Evolutionary conservation across 495 filamentous ascomycete species (phyloP).

Genomic region (Penicillium salamii): DNA sequence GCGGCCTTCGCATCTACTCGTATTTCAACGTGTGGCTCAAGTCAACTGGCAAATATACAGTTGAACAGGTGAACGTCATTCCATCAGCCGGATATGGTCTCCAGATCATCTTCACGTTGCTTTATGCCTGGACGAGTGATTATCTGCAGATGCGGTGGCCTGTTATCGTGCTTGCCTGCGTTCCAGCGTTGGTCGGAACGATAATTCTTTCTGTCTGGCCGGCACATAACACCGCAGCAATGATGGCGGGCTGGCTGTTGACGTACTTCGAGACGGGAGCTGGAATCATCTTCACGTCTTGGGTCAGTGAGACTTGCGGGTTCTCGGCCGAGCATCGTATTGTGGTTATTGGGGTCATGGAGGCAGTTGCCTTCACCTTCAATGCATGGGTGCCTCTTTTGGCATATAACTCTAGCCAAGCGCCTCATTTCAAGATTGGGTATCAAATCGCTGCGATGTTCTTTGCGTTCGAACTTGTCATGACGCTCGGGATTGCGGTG

Average conservation of each 20-base stretch:
- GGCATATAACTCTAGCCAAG: constrained; percentile 19
- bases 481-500: constrained; percentile 1
- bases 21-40: constrained; percentile 37
- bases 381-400: constrained; percentile 14
- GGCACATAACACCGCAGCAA: constrained; percentile 18
- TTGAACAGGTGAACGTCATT: constrained; percentile 40
- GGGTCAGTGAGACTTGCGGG: constrained; percentile 12
- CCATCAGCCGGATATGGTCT: constrained; percentile 27
- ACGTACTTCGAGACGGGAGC: constrained; percentile 19
- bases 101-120: constrained; percentile 24
- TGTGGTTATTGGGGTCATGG: constrained; percentile 3
- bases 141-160: constrained; percentile 13
- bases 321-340: constrained; percentile 6
- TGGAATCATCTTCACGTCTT: constrained; percentile 19
- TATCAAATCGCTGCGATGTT: constrained; percentile 10
- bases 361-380: constrained; percentile 6
- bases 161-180: constrained; percentile 16
- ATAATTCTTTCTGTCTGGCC: constrained; percentile 23
- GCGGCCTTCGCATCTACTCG: constrained; percentile 16
- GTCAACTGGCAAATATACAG: constrained; percentile 38
- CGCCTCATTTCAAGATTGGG: constrained; percentile 21
- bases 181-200: constrained; percentile 14
- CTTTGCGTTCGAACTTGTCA: neutral
- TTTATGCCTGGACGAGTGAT: constrained; percentile 23
- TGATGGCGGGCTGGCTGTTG: constrained; percentile 25